A percentile compares a stretch with the other conserved stretches of the same genome.
Evolutionary conservation across 495 filamentous ascomycete species (phyloP).

Genomic region (Aspergillus wentii): DNA sequence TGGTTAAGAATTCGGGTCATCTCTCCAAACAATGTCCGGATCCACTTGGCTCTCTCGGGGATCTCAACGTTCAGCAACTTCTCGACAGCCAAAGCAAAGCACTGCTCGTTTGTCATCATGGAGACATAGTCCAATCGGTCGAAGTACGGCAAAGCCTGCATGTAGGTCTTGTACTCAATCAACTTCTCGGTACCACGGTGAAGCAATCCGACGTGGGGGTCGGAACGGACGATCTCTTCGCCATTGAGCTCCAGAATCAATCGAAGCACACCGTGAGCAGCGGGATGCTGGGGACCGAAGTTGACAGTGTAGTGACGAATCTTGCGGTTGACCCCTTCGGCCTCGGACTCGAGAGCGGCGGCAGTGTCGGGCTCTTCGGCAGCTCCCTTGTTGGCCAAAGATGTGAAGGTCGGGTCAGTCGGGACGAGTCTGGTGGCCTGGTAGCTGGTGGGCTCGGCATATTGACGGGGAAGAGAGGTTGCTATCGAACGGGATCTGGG

Average conservation of each 20-base stretch:
- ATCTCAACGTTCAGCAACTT: slow-evolving; percentile 98
- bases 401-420: slow-evolving; percentile 52
- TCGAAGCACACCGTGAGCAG: slow-evolving; percentile 96
- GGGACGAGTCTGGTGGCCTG: slow-evolving; percentile 56
- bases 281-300: slow-evolving; percentile 98
- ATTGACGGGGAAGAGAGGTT: slow-evolving; percentile 57
- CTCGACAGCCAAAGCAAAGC: slow-evolving; percentile 90
- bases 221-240: slow-evolving; percentile 93
- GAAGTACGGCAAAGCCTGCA: slow-evolving; percentile 98
- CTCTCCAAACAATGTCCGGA: slow-evolving; percentile 93
- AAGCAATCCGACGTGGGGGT: slow-evolving; percentile 94
- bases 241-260: slow-evolving; percentile 97
- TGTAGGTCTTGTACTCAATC: slow-evolving; percentile 99
- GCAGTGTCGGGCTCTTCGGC: slow-evolving; percentile 34
- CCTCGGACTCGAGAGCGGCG: slow-evolving; percentile 43
- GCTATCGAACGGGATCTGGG: slow-evolving; percentile 60
- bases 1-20: slow-evolving; percentile 96
- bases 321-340: slow-evolving; percentile 66
- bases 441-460: slow-evolving; percentile 52
- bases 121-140: slow-evolving; percentile 98
- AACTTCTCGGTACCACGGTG: slow-evolving; percentile 99
- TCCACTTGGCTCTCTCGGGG: slow-evolving; percentile 93
- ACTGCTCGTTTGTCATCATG: slow-evolving; percentile 99
- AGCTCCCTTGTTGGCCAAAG: slow-evolving; percentile 43
- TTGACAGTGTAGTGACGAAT: slow-evolving; percentile 99